phyloP scores from a whole-genome alignment of 139 green algal genomes.

The Prasinococcaceae sp. region DNA sequence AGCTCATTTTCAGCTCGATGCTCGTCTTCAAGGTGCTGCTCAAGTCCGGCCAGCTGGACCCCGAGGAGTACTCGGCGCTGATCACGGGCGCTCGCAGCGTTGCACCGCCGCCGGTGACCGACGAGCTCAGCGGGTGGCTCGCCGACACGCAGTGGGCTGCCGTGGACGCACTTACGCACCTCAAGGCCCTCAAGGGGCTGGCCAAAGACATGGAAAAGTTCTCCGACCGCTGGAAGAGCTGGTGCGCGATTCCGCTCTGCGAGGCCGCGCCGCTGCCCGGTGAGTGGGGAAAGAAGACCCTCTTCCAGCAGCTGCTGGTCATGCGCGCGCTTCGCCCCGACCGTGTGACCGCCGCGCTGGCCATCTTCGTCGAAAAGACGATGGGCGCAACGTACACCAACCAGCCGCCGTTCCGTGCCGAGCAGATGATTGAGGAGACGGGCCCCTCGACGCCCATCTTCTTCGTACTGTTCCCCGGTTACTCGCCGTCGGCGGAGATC shows the following conservation, averaged over 20 bases:
- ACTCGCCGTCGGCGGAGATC: conserved; percentile 71
- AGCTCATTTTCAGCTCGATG: conserved; percentile 64
- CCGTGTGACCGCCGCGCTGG: conserved; percentile 61
- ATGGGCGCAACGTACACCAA: conserved; percentile 51
- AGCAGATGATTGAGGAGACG: conserved; percentile 49
- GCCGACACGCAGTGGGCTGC: conserved; percentile 57
- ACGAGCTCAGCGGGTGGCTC: conserved; percentile 67
- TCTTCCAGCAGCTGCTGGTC: conserved; percentile 60
- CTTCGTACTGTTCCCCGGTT: conserved; percentile 79
- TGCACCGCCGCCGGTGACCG: conserved; percentile 47
- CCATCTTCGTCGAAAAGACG: conserved; percentile 34
- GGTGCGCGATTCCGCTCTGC: conserved; percentile 44
- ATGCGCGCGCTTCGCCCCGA: conserved; percentile 56
- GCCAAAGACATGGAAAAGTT: conserved; percentile 73
- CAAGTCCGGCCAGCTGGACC: conserved; percentile 35
- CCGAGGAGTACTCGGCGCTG: conserved; percentile 55
- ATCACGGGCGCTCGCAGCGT: conserved; percentile 41
- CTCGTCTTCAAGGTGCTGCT: conserved; percentile 45
- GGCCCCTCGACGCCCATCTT: conserved; percentile 58
- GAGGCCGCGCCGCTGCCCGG: conserved; percentile 35
- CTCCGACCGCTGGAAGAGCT: conserved; percentile 58
- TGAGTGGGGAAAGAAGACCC: conserved; percentile 46
- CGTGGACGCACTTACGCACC: conserved; percentile 48
- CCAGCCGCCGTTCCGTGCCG: conserved; percentile 52
- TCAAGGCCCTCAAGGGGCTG: conserved; percentile 40